Evolutionary conservation across 257 asterid genomes (phyloP).

Genomic region (Verbena officinalis): DNA sequence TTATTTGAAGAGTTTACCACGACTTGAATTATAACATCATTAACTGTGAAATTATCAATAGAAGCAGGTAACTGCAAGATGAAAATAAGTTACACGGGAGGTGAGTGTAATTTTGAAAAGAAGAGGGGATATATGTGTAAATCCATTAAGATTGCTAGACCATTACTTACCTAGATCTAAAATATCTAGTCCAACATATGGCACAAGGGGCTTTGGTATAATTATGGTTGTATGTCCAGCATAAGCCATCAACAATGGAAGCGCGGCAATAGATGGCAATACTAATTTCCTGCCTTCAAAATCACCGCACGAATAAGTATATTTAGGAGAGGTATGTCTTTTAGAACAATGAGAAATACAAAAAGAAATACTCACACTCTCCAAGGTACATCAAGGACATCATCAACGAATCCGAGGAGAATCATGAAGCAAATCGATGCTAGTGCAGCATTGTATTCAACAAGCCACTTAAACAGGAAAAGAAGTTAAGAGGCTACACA

Average conservation of each 20-base stretch:
- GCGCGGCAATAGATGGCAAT: slow-evolving; percentile 75
- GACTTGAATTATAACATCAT: too few relatives aligned
- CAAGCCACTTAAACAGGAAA: slow-evolving; percentile 71
- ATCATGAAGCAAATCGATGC: slow-evolving; percentile 96
- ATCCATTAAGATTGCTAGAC: neutral
- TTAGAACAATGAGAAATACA: slow-evolving; percentile 13
- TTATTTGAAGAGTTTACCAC: too few relatives aligned
- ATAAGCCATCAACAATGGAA: slow-evolving; percentile 79
- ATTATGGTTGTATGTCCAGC: slow-evolving; percentile 79
- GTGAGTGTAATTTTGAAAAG: too few relatives aligned
- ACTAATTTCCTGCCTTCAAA: slow-evolving; percentile 57
- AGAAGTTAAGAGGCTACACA: slow-evolving; percentile 23
- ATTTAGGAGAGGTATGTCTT: neutral
- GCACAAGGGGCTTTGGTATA: slow-evolving; percentile 72
- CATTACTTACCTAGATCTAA: slow-evolving; percentile 58
- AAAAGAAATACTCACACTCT: slow-evolving; percentile 64
- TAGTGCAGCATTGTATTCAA: slow-evolving; percentile 95
- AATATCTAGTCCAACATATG: slow-evolving; percentile 54
- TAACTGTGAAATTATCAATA: too few relatives aligned
- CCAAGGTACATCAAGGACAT: slow-evolving; percentile 98
- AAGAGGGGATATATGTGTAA: neutral
- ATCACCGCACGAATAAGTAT: slow-evolving; percentile 32
- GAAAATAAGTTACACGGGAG: too few relatives aligned
- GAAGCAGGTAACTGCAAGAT: too few relatives aligned
- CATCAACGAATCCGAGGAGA: slow-evolving; percentile 94